These are phyloP conservation scores for Barnettozyma sucrosica DNA, from an alignment of 805 yeast genomes.

Conservation along the genomic window DNA sequence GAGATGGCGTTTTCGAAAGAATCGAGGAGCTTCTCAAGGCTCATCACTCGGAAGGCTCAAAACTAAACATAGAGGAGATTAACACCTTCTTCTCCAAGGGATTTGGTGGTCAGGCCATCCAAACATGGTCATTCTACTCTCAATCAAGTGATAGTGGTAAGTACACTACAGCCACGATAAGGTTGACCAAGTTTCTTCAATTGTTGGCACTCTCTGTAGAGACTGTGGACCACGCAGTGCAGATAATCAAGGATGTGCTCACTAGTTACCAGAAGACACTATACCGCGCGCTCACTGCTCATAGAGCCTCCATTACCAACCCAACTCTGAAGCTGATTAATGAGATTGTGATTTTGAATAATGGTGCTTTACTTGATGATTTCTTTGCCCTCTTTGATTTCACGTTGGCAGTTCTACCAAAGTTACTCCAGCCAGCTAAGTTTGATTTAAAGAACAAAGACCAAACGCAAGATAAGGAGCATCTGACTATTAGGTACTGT, in stretches of 20 bases:
- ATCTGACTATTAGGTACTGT: slow-evolving; percentile 46
- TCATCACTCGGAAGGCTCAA: background rate
- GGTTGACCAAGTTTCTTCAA: slow-evolving; percentile 34
- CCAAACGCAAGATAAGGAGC: slow-evolving; percentile 29
- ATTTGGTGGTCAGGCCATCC: slow-evolving; percentile 32
- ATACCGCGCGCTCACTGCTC: slow-evolving; percentile 58
- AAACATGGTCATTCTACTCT: slow-evolving; percentile 43
- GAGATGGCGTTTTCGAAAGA: slow-evolving; percentile 14
- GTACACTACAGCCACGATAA: slow-evolving; percentile 39
- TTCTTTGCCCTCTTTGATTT: slow-evolving; percentile 67
- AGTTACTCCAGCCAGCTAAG: slow-evolving; percentile 49
- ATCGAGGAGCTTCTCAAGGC: slow-evolving; percentile 11
- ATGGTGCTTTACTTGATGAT: slow-evolving; percentile 47
- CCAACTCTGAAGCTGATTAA: slow-evolving; percentile 56
- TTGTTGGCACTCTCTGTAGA: slow-evolving; percentile 13
- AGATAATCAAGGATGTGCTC: slow-evolving; percentile 47
- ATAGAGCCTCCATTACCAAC: slow-evolving; percentile 52
- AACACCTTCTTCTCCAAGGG: slow-evolving; percentile 31
- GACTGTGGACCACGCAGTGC: slow-evolving; percentile 26
- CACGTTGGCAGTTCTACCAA: slow-evolving; percentile 53
- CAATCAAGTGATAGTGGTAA: slow-evolving; percentile 46
- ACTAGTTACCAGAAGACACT: slow-evolving; percentile 53
- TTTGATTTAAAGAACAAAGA: slow-evolving; percentile 37
- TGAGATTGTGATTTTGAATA: slow-evolving; percentile 43
- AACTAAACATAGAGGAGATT: slow-evolving; percentile 16